Evolutionary conservation across 1,139 yeast species (phyloP).

Genomic region (Hyphopichia buzzinii): DNA sequence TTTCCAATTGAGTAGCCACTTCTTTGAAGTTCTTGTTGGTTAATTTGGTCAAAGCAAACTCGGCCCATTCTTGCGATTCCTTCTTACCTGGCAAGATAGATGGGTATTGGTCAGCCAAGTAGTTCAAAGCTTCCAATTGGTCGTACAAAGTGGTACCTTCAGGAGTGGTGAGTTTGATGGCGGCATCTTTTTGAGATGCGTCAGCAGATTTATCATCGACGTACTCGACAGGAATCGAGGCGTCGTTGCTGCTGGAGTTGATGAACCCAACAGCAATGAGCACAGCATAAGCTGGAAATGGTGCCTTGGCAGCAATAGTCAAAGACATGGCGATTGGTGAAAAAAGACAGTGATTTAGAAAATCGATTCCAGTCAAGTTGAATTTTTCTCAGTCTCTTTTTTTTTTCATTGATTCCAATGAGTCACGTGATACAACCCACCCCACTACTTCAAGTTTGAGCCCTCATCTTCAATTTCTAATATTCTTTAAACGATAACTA

Average conservation of each 20-base stretch:
- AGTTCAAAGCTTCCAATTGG: slow-evolving; percentile 42
- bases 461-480: too few species aligned
- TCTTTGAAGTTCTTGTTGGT: slow-evolving; percentile 86
- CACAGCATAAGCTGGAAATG: slow-evolving; percentile 75
- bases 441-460: too few species aligned
- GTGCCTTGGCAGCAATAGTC: slow-evolving; percentile 83
- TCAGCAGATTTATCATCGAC: slow-evolving; percentile 60
- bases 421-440: too few species aligned
- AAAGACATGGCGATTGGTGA: slow-evolving; percentile 36
- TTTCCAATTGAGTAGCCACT: slow-evolving; percentile 73
- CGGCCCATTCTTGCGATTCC: slow-evolving; percentile 58
- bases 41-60: slow-evolving; percentile 66
- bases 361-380: too few species aligned
- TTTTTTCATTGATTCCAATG: too few species aligned
- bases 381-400: too few species aligned
- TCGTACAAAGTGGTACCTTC: slow-evolving; percentile 46
- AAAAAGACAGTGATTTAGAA: too few species aligned
- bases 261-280: slow-evolving; percentile 75
- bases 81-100: slow-evolving; percentile 27
- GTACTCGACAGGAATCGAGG: slow-evolving; percentile 58
- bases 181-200: slow-evolving; percentile 36
- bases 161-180: slow-evolving; percentile 43
- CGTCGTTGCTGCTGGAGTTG: slow-evolving; percentile 47
- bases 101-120: slow-evolving; percentile 49
- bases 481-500: too few species aligned